These are phyloP conservation scores for Cordyceps pruinosa DNA, from an alignment of 2,329 filamentous ascomycete genomes.

Conservation along the genomic window DNA sequence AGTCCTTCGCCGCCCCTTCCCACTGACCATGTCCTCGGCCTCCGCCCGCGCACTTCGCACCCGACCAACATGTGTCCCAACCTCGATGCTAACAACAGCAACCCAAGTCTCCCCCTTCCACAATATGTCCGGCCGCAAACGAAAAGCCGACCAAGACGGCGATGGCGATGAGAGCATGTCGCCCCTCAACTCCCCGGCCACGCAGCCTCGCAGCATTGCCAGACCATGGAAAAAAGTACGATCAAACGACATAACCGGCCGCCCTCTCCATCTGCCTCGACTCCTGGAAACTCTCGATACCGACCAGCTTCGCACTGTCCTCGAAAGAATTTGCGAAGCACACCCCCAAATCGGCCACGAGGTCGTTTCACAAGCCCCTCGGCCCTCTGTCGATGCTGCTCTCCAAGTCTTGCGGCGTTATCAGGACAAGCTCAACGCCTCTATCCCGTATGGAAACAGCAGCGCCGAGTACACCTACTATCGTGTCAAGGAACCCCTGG, in stretches of 20 bases:
- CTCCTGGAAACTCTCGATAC: slow-evolving; percentile 92
- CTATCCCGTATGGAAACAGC: slow-evolving; percentile 79
- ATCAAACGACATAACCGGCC: slow-evolving; percentile 57
- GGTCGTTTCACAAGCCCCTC: slow-evolving; percentile 74
- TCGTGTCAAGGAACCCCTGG: slow-evolving; percentile 73
- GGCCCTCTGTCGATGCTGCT: slow-evolving; percentile 76
- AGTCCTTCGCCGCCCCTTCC: slow-evolving; percentile 23
- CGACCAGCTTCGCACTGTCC: slow-evolving; percentile 72
- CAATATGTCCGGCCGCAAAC: slow-evolving; percentile 59
- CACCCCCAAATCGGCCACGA: slow-evolving; percentile 82
- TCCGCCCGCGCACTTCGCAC: background rate
- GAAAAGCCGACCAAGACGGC: slow-evolving; percentile 79
- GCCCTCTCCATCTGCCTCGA: slow-evolving; percentile 52
- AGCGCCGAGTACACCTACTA: slow-evolving; percentile 94
- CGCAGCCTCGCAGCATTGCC: slow-evolving; percentile 60
- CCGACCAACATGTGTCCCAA: background rate
- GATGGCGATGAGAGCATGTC: slow-evolving; percentile 85
- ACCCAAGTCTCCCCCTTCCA: slow-evolving; percentile 39
- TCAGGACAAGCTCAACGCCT: slow-evolving; percentile 65
- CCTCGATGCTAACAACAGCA: slow-evolving; percentile 5
- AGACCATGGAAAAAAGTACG: slow-evolving; percentile 58
- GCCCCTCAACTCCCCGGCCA: slow-evolving; percentile 72
- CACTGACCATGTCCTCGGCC: background rate
- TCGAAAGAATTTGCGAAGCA: slow-evolving; percentile 87
- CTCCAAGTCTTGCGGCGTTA: slow-evolving; percentile 77